These are phyloP conservation scores for Penicillium flavigenum DNA, from an alignment of 495 filamentous ascomycete genomes.

Conservation along the genomic window DNA sequence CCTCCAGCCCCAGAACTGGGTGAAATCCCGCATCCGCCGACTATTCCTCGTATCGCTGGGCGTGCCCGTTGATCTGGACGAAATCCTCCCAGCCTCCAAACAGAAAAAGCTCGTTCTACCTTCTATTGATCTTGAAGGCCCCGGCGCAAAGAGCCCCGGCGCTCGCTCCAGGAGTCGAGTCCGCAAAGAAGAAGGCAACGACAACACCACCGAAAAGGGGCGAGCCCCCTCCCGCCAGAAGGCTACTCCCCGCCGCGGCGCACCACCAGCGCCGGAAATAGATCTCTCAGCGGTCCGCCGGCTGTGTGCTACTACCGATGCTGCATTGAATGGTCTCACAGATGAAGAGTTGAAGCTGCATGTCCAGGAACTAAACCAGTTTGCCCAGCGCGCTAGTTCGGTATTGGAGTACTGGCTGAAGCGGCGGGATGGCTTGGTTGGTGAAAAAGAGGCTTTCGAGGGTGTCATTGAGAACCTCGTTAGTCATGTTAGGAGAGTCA, in stretches of 20 bases:
- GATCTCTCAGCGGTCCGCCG: slow-evolving; percentile 77
- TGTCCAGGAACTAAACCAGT: slow-evolving; percentile 65
- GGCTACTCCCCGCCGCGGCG: slow-evolving; percentile 47
- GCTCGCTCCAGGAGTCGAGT: slow-evolving; percentile 41
- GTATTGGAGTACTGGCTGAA: slow-evolving; percentile 89
- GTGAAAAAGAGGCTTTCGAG: slow-evolving; percentile 94
- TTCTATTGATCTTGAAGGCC: slow-evolving; percentile 62
- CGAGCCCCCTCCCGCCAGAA: slow-evolving; percentile 41
- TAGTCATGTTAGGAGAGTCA: slow-evolving; percentile 84
- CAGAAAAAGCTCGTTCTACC: slow-evolving; percentile 97
- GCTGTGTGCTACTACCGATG: slow-evolving; percentile 78
- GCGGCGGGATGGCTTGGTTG: slow-evolving; percentile 75
- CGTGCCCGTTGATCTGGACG: slow-evolving; percentile 94
- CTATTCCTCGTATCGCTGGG: slow-evolving; percentile 95
- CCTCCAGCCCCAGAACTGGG: slow-evolving; percentile 95
- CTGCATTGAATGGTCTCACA: slow-evolving; percentile 72
- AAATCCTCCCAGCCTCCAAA: slow-evolving; percentile 93
- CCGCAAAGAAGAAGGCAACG: slow-evolving; percentile 51
- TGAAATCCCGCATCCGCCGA: slow-evolving; percentile 90
- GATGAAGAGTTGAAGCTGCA: slow-evolving; percentile 72
- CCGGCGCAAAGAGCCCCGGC: slow-evolving; percentile 31
- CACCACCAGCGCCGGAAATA: slow-evolving; percentile 67
- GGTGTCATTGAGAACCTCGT: slow-evolving; percentile 98
- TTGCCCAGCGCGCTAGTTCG: slow-evolving; percentile 66
- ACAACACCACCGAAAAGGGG: slow-evolving; percentile 43